Evolutionary conservation across 1,139 yeast species (phyloP), one percentile per base, ranked within the genome.

Genomic region (Magnusiomyces tetraspermus): DNA sequence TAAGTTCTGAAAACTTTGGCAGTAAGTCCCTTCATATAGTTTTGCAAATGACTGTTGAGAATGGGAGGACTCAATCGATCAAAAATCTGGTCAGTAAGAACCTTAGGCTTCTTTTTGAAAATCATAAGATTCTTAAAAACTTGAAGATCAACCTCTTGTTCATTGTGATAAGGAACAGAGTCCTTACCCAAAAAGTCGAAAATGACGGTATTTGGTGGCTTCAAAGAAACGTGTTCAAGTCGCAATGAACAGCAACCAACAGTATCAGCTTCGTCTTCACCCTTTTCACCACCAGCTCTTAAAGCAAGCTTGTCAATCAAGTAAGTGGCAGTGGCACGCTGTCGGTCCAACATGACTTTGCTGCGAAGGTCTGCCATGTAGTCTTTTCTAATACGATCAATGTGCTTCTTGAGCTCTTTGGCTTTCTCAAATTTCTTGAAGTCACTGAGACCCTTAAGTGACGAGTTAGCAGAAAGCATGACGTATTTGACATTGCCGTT

Each of bases 201-300:
- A n/a, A 85, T 78, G 19, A 90, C 97, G 17, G 77, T 84, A 61
- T 82, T 82, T 11, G 97, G 97, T 1, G 96, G 96, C 61, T 79
- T 80, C 56, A 90, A 74, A 1, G 94, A 84, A 47, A 90, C 78
- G 68, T 90, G 97, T 66, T 90, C 97, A 63, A 74, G 90, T 61
- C 97, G 74, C 59, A 90, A 76, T 0, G 97, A 90, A 70, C 97
- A 90, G 71, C 98, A 90, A 46, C 98, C 98, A 46, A 90, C 98
- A 1, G 98, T 90, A 67, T 92, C 98, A 1, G 97, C 97, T 66
- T 90, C 97, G 63, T 92, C 97, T 10, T 90, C 97, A 19, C 94
- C 87, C 67, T 90, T 90, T 70, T 92, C 97, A 61, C 97, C 97
- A 66, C 97, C 97, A 0, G 97, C 97, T 84, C 97, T 86, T 58